Conservation (phyloP, 2,329 filamentous ascomycete genomes). For the Beauveria rudraprayagi region DNA sequence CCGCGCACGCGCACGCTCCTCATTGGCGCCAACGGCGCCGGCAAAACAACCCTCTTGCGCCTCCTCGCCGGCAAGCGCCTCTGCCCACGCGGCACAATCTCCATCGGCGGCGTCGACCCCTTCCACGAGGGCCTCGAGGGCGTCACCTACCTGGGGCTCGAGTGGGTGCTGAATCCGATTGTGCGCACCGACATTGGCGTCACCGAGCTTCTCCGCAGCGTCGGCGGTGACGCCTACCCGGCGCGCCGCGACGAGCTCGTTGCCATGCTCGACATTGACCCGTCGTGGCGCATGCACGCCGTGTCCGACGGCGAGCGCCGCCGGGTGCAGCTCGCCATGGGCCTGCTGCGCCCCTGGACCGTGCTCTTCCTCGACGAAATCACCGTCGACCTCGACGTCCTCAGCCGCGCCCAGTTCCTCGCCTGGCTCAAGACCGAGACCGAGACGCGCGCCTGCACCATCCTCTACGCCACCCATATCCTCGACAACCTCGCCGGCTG, state of each 20-base stretch:
- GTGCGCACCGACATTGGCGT: conserved; percentile 94
- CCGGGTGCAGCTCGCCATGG: conserved; percentile 93
- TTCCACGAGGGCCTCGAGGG: conserved; percentile 87
- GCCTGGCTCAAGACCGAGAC: conserved; percentile 83
- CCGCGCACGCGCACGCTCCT: conserved; percentile 79
- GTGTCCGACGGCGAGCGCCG: conserved; percentile 89
- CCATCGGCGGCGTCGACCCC: conserved; percentile 76
- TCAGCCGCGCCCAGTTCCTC: conserved; percentile 78
- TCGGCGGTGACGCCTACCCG: conserved; percentile 79
- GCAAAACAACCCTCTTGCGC: conserved; percentile 92
- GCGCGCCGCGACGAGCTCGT: conserved; percentile 81
- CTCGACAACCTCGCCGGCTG: conserved; percentile 89
- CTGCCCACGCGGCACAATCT: conserved; percentile 66
- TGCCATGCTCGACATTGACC: conserved; percentile 81
- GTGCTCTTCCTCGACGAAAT: conserved; percentile 92
- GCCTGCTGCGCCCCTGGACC: conserved; percentile 81
- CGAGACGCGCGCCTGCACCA: conserved; percentile 70
- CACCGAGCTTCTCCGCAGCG: conserved; percentile 69
- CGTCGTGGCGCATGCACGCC: conserved; percentile 89
- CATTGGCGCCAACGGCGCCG: conserved; percentile 93
- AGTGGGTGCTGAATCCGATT: conserved; percentile 97
- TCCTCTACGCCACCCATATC: conserved; percentile 97
- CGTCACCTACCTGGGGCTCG: conserved; percentile 91
- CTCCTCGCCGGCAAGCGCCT: conserved; percentile 93
- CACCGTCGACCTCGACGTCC: conserved; percentile 88